Percentiles rank a stretch among this genome's conserved stretches.
phyloP scores from a whole-genome alignment of 768 basidiomycete species.

The Hygrocybe coccinea region DNA sequence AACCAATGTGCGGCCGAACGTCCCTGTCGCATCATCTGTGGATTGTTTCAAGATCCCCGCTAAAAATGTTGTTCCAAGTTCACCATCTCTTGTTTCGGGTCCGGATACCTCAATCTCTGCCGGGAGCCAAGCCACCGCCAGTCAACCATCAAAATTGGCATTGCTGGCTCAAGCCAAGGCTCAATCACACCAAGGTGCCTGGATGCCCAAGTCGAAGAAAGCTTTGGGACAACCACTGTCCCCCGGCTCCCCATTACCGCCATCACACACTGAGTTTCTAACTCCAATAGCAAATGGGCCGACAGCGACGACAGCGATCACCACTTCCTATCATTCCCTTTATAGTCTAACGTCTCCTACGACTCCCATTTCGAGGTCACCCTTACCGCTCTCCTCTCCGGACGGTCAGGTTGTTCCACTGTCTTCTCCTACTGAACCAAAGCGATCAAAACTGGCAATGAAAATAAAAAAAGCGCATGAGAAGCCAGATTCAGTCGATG shows the following conservation, averaged over 20 bases:
- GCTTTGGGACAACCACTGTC: background rate
- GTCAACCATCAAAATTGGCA: conserved; percentile 67
- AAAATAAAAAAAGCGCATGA: conserved; percentile 61
- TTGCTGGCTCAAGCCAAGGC: conserved; percentile 62
- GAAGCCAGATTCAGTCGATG: conserved; percentile 32
- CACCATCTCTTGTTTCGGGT: conserved; percentile 7
- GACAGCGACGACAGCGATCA: conserved; percentile 80
- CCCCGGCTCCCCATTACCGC: conserved; percentile 29
- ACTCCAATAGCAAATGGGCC: conserved; percentile 78
- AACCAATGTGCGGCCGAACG: background rate
- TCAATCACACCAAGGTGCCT: conserved; percentile 42
- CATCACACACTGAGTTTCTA: conserved; percentile 60
- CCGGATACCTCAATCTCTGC: background rate
- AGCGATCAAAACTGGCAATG: conserved; percentile 69
- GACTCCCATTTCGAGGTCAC: conserved; percentile 38
- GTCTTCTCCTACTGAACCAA: conserved; percentile 32
- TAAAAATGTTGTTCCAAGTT: conserved; percentile 14
- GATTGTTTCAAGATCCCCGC: conserved; percentile 8
- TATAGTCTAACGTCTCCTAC: conserved; percentile 54
- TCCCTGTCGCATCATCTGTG: background rate
- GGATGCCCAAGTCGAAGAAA: conserved; percentile 37
- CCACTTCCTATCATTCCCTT: conserved; percentile 72
- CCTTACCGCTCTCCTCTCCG: conserved; percentile 30
- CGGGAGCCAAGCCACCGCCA: conserved; percentile 17
- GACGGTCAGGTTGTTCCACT: conserved; percentile 12